phyloP scores from a whole-genome alignment of 192 early-diverging fungal species.

The Linnemannia hyalina region DNA sequence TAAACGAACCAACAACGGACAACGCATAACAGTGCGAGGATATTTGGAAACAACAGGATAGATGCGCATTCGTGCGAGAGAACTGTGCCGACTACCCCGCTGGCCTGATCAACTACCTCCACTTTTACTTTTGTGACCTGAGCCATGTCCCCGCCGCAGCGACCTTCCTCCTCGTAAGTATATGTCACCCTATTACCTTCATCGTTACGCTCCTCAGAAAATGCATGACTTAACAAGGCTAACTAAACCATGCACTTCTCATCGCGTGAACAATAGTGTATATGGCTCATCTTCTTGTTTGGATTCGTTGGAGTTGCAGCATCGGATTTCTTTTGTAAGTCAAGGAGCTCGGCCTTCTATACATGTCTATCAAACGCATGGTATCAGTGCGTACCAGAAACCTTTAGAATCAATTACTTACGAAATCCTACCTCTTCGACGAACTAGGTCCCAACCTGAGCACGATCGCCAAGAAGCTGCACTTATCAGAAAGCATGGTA shows the following conservation, averaged over 20 bases:
- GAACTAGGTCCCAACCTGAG: conserved; percentile 83
- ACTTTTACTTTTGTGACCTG: conserved; percentile 68
- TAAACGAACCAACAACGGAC: background rate
- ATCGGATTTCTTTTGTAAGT: conserved; percentile 85
- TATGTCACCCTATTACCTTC: background rate
- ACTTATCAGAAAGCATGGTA: conserved; percentile 87
- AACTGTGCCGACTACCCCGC: conserved; percentile 74
- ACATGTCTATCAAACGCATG: background rate
- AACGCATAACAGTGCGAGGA: conserved; percentile 56
- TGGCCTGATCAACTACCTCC: conserved; percentile 73
- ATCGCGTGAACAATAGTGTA: conserved; percentile 38
- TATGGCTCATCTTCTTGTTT: conserved; percentile 83
- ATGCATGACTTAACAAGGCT: background rate
- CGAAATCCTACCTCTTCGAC: background rate
- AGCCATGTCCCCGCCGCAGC: conserved; percentile 39
- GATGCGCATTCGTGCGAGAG: conserved; percentile 71
- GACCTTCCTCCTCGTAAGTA: conserved; percentile 62
- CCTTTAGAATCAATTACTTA: background rate
- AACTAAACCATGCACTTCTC: conserved; percentile 6
- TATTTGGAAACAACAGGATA: conserved; percentile 64
- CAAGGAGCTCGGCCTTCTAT: background rate
- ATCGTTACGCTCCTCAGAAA: background rate
- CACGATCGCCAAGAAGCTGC: conserved; percentile 78
- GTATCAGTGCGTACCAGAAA: background rate
- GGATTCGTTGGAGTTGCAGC: conserved; percentile 83